A percentile compares a stretch with the other conserved stretches of the same genome.
phyloP scores from a whole-genome alignment of 2,329 filamentous ascomycete genomes.

The Fusarium tricinctum region DNA sequence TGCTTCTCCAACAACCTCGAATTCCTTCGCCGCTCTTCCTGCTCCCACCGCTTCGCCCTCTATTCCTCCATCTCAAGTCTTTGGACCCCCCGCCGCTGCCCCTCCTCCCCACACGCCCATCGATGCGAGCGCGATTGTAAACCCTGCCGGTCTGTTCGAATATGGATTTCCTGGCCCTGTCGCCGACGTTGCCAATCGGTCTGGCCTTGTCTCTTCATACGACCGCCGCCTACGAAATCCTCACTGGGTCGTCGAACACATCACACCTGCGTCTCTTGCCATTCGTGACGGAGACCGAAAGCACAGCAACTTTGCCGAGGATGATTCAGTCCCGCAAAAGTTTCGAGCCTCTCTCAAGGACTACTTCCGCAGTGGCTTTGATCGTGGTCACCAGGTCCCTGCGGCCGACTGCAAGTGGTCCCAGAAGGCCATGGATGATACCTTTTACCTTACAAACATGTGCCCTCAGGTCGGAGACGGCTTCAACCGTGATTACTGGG shows the following conservation, averaged over 20 bases:
- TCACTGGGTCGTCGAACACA: slow-evolving; percentile 95
- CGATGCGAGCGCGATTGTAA: slow-evolving; percentile 66
- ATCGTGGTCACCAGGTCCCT: slow-evolving; percentile 96
- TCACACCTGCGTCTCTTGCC: slow-evolving; percentile 87
- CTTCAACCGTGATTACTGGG: slow-evolving; percentile 99
- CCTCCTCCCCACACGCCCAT: slow-evolving; percentile 50
- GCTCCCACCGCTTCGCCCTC: slow-evolving; percentile 52
- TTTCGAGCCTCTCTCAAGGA: slow-evolving; percentile 93
- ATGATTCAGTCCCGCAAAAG: slow-evolving; percentile 81
- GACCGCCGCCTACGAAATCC: slow-evolving; percentile 93
- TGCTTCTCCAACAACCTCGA: slow-evolving; percentile 49
- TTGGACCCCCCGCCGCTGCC: slow-evolving; percentile 53
- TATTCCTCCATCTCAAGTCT: slow-evolving; percentile 72
- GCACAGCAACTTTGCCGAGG: slow-evolving; percentile 86
- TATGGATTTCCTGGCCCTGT: slow-evolving; percentile 95
- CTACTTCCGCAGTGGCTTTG: slow-evolving; percentile 95
- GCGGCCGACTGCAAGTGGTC: slow-evolving; percentile 97
- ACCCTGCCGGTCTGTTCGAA: slow-evolving; percentile 82
- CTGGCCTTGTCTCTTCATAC: slow-evolving; percentile 86
- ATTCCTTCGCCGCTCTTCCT: slow-evolving; percentile 50
- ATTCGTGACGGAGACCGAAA: slow-evolving; percentile 84
- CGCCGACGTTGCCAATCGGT: slow-evolving; percentile 81
- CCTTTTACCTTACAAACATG: slow-evolving; percentile 96
- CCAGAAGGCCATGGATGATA: slow-evolving; percentile 93
- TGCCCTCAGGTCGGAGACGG: slow-evolving; percentile 98